These are phyloP conservation scores for Pythium scleroteichum DNA, from an alignment of 352 stramenopile genomes.

Conservation along the genomic window DNA sequence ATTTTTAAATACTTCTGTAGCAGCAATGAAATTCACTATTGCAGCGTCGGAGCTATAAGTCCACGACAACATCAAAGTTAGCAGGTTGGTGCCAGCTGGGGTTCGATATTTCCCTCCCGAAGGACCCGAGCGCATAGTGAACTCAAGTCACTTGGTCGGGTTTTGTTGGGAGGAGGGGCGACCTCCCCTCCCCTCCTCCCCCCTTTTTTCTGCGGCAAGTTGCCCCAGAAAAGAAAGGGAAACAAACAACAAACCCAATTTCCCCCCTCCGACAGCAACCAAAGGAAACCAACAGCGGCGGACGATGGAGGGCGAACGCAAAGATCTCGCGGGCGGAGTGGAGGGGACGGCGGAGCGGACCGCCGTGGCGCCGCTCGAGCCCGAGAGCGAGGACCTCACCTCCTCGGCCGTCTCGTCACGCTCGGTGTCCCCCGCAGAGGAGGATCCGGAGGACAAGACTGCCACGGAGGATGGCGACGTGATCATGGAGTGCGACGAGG, in stretches of 20 bases:
- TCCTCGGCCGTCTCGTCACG: conserved; percentile 3
- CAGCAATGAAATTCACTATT: no score
- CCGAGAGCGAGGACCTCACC: conserved; percentile 16
- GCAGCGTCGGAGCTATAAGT: conserved; percentile 13
- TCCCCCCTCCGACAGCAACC: conserved; percentile 1
- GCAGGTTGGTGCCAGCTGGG: conserved; percentile 11
- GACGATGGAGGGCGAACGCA: neutral
- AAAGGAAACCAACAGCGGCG: neutral
- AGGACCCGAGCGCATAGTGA: conserved; percentile 13
- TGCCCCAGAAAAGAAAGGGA: conserved; percentile 30
- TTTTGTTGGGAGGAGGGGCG: conserved; percentile 18
- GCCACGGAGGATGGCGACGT: conserved; percentile 6
- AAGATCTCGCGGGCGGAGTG: neutral
- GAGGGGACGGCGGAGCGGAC: conserved; percentile 1
- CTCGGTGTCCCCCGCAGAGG: neutral
- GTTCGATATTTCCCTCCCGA: conserved; percentile 27
- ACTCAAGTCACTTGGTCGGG: conserved; percentile 14
- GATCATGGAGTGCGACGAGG: conserved; percentile 27
- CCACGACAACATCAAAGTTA: conserved; percentile 1
- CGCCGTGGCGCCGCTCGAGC: conserved; percentile 1
- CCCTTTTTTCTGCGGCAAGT: conserved; percentile 36
- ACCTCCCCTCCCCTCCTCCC: conserved; percentile 6
- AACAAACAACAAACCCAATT: conserved; percentile 11
- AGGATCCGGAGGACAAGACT: neutral
- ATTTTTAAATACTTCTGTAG: no score